These are phyloP conservation scores for Gossypium schwendimanii DNA, from an alignment of 441 rosid genomes.

Conservation along the genomic window DNA sequence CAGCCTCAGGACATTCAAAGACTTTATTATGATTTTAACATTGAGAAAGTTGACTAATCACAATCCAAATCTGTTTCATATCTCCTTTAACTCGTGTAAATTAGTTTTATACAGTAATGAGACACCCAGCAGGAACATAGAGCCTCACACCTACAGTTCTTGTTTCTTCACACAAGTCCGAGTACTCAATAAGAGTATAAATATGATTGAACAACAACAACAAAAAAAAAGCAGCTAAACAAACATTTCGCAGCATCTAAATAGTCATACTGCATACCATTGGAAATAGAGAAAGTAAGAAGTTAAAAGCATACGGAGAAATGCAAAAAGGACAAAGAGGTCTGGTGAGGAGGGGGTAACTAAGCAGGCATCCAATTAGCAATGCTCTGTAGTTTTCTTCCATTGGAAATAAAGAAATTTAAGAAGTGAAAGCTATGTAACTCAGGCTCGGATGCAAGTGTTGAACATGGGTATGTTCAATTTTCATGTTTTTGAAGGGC, in stretches of 20 bases:
- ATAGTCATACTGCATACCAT: not conserved
- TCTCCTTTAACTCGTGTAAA: not conserved
- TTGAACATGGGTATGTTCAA: not conserved
- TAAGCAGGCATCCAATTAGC: not conserved
- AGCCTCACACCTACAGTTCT: not conserved
- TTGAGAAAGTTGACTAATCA: not conserved
- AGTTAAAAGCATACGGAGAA: not conserved
- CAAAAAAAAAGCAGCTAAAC: not conserved
- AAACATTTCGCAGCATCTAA: not conserved
- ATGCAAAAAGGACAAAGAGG: not conserved
- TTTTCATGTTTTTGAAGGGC: not conserved
- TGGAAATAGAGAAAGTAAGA: not conserved
- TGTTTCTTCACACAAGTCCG: not conserved
- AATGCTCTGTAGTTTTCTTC: not conserved
- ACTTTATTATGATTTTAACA: not conserved
- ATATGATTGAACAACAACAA: too few species aligned
- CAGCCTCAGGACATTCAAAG: not conserved
- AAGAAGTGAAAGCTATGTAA: not conserved
- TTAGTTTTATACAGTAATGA: not conserved
- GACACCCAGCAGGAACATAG: not conserved
- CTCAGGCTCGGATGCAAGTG: not conserved
- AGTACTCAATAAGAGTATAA: not conserved
- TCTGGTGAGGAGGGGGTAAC: not conserved
- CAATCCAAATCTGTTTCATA: not conserved
- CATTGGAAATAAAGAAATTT: not conserved